A percentile compares a stretch with the other conserved stretches of the same genome.
phyloP scores from a whole-genome alignment of 805 yeast species.

The Candida namnaoensis region DNA sequence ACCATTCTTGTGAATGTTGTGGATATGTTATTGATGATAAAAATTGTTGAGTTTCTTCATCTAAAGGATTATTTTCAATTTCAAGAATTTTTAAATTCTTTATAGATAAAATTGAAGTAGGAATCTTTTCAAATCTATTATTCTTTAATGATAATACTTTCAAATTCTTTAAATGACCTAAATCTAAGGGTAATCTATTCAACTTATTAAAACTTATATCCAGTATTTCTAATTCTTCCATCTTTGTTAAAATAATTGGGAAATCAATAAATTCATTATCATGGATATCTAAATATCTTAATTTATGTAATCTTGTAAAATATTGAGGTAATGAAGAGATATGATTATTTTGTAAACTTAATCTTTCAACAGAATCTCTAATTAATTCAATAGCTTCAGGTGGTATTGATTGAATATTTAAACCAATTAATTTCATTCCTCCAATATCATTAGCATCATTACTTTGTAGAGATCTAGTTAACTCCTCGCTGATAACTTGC shows the following conservation, averaged over 20 bases:
- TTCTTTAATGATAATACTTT: slow-evolving; percentile 53
- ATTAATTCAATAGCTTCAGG: slow-evolving; percentile 28
- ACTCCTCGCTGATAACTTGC: slow-evolving; percentile 16
- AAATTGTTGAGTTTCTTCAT: slow-evolving; percentile 35
- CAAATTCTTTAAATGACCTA: slow-evolving; percentile 32
- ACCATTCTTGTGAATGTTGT: slow-evolving; percentile 37
- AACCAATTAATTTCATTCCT: slow-evolving; percentile 29
- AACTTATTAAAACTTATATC: slow-evolving; percentile 56
- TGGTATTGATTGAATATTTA: slow-evolving; percentile 29
- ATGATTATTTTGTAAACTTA: slow-evolving; percentile 46
- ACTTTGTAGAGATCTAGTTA: slow-evolving; percentile 9
- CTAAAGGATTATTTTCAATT: slow-evolving; percentile 52
- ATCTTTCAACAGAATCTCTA: slow-evolving; percentile 31
- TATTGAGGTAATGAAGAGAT: slow-evolving; percentile 38
- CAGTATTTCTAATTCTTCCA: slow-evolving; percentile 46
- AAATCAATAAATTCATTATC: slow-evolving; percentile 45
- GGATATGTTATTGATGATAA: slow-evolving; percentile 24
- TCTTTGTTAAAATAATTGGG: slow-evolving; percentile 34
- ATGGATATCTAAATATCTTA: slow-evolving; percentile 61
- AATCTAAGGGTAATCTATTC: slow-evolving; percentile 34
- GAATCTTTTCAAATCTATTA: slow-evolving; percentile 47
- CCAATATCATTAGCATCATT: slow-evolving; percentile 6
- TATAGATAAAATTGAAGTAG: slow-evolving; percentile 43
- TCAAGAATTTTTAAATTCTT: slow-evolving; percentile 48
- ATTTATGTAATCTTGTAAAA: slow-evolving; percentile 31